A percentile compares a stretch with the other conserved stretches of the same genome.
phyloP scores from a whole-genome alignment of 371 early-diverging fungal genomes.

The Catenaria anguillulae region DNA sequence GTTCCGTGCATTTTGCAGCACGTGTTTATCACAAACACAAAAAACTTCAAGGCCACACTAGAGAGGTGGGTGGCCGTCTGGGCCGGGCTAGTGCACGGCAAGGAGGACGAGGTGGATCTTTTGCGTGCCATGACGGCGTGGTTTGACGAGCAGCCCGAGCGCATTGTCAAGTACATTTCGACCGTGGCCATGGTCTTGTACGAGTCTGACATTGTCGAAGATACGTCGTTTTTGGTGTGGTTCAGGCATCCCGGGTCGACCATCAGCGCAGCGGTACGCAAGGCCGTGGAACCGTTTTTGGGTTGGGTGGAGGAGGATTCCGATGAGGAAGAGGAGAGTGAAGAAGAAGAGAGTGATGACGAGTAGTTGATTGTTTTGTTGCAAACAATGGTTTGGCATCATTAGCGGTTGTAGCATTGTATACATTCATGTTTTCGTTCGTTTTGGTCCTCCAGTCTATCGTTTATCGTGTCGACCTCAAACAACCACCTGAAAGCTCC shows the following conservation, averaged over 20 bases:
- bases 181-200: slow-evolving; percentile 7
- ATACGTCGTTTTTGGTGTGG: slow-evolving; percentile 9
- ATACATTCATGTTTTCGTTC: too few relatives aligned
- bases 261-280: neutral
- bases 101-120: slow-evolving; percentile 61
- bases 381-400: too few relatives aligned
- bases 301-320: slow-evolving; percentile 45
- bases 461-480: too few relatives aligned
- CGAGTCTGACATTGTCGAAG: slow-evolving; percentile 12
- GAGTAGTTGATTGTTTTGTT: too few relatives aligned
- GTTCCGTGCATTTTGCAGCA: slow-evolving; percentile 42
- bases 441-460: too few relatives aligned
- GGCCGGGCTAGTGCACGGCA: slow-evolving; percentile 49
- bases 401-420: too few relatives aligned
- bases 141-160: slow-evolving; percentile 2
- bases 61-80: slow-evolving; percentile 49
- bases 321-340: slow-evolving; percentile 27
- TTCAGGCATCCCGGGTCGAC: slow-evolving; percentile 10
- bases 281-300: slow-evolving; percentile 32
- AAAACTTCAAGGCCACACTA: slow-evolving; percentile 8
- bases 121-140: slow-evolving; percentile 41
- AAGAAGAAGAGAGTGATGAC: slow-evolving; percentile 38
- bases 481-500: too few relatives aligned
- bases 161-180: slow-evolving; percentile 3
- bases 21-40: neutral